A percentile compares a stretch with the other conserved stretches of the same genome.
Evolutionary conservation across 2,329 filamentous ascomycete genomes (phyloP).

Genomic region (Gnomoniopsis sp.): DNA sequence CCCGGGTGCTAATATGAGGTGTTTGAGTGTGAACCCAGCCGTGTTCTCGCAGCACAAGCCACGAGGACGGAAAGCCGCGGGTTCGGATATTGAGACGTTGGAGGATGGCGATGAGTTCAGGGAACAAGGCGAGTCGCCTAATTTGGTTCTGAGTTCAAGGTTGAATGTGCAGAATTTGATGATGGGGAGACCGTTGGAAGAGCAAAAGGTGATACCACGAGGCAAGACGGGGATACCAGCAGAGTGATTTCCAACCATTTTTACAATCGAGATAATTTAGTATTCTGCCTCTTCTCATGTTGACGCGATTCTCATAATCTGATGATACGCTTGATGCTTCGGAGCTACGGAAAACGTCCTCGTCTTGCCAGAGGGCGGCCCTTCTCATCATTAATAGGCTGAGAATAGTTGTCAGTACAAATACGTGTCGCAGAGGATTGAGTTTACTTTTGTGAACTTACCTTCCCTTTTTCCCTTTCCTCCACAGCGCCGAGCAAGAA

Average conservation of each 20-base stretch:
- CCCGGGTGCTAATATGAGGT: conserved; percentile 15
- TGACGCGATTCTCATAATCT: too few species aligned
- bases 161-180: conserved; percentile 18
- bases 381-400: too few species aligned
- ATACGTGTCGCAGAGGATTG: too few species aligned
- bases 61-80: conserved; percentile 9
- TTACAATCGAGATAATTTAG: too few species aligned
- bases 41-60: conserved; percentile 19
- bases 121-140: conserved; percentile 15
- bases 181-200: conserved; percentile 8
- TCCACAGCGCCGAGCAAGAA: neutral
- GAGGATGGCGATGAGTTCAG: conserved; percentile 13
- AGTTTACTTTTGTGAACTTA: neutral
- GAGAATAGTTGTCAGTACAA: neutral
- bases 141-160: conserved; percentile 15
- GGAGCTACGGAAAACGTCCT: too few species aligned
- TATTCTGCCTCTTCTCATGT: too few species aligned
- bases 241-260: neutral
- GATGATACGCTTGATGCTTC: too few species aligned
- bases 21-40: conserved; percentile 15
- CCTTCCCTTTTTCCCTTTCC: neutral
- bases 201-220: neutral
- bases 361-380: too few species aligned
- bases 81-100: conserved; percentile 14
- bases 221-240: neutral